phyloP scores from a whole-genome alignment of 371 early-diverging fungal genomes.

The Apophysomyces elegans region DNA sequence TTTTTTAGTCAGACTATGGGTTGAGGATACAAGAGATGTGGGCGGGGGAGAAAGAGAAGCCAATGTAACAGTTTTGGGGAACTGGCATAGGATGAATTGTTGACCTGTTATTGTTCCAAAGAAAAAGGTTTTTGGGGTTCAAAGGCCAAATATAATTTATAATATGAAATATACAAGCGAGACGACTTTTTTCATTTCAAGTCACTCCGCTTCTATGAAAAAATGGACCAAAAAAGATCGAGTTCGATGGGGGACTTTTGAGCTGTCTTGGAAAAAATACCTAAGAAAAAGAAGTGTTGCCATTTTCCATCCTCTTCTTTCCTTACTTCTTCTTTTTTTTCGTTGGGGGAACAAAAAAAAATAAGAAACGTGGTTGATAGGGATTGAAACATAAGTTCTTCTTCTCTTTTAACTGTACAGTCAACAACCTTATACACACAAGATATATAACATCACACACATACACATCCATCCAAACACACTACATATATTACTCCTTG shows the following conservation, averaged over 20 bases:
- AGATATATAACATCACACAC: not conserved
- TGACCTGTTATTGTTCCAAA: conserved; percentile 10
- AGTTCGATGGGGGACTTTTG: conserved; percentile 15
- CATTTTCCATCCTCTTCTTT: conserved; percentile 18
- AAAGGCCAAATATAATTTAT: conserved; percentile 8
- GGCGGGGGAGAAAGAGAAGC: not conserved
- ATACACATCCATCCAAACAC: conserved; percentile 3
- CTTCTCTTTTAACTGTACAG: conserved; percentile 6
- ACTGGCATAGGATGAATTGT: not conserved
- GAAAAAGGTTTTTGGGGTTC: conserved; percentile 8
- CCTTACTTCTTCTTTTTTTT: conserved; percentile 18
- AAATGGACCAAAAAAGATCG: conserved; percentile 12
- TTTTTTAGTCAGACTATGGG: too few species aligned
- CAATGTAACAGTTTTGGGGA: not conserved
- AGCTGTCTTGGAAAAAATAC: conserved; percentile 12
- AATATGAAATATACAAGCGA: conserved; percentile 15
- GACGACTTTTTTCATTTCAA: not conserved
- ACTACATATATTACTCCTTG: not conserved
- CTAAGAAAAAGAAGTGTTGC: not conserved
- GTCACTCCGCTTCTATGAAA: conserved; percentile 17
- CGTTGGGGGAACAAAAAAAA: conserved; percentile 29
- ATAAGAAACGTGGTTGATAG: conserved; percentile 11
- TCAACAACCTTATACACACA: conserved; percentile 15
- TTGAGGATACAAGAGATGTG: not conserved
- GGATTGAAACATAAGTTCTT: conserved; percentile 5